Evolutionary conservation across 192 early-diverging fungal species (phyloP).

Genomic region (Linnemannia elongata): DNA sequence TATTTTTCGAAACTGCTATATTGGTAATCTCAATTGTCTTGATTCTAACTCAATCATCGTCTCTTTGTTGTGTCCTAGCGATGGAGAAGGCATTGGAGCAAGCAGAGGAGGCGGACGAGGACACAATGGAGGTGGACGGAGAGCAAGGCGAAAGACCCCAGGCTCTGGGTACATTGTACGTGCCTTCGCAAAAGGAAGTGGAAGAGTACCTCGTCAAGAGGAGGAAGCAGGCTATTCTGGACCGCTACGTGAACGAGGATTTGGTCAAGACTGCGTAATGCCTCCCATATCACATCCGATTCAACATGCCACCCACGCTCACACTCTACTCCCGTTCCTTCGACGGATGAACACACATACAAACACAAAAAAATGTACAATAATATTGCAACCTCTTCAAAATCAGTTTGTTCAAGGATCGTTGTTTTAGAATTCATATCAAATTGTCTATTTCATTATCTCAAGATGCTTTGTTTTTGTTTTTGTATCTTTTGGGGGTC

Average conservation of each 20-base stretch:
- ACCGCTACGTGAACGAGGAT: conserved; percentile 62
- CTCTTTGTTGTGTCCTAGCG: conserved; percentile 17
- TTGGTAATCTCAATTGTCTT: background rate
- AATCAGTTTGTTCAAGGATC: background rate
- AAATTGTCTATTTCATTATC: conserved; percentile 1
- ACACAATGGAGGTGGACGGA: conserved; percentile 52
- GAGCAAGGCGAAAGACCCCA: conserved; percentile 33
- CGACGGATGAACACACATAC: background rate
- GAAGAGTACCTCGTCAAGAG: conserved; percentile 81
- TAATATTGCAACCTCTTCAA: background rate
- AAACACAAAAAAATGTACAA: background rate
- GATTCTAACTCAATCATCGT: background rate
- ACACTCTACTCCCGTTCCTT: background rate
- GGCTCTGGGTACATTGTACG: conserved; percentile 52
- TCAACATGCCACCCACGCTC: background rate
- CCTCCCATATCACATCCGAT: background rate
- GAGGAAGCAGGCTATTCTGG: conserved; percentile 75
- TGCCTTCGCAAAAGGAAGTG: conserved; percentile 82
- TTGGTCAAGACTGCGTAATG: conserved; percentile 8
- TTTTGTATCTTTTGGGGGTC: background rate
- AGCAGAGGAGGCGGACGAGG: conserved; percentile 50
- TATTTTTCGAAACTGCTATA: background rate
- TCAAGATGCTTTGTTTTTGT: background rate
- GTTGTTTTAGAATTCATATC: background rate
- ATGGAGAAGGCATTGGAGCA: conserved; percentile 39